Evolutionary conservation across 345 rosid species (phyloP).

Genomic region (Brassica carinata): DNA sequence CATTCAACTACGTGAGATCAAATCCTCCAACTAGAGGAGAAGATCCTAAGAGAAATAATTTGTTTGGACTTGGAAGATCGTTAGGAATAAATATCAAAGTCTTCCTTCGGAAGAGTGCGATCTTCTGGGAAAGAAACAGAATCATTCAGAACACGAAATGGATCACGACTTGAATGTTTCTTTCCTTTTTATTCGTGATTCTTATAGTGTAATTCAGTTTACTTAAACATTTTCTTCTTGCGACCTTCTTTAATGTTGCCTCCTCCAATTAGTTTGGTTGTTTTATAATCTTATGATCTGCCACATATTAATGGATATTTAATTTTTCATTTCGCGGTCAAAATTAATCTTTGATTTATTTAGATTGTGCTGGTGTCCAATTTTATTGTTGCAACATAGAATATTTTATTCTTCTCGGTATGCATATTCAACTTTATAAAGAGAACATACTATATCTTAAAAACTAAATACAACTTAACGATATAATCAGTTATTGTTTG

Average conservation of each 20-base stretch:
- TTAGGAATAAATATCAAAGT: neutral
- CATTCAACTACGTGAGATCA: neutral
- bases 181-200: neutral
- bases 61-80: neutral
- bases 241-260: neutral
- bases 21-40: neutral
- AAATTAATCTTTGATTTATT: neutral
- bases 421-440: too few species aligned
- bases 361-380: neutral
- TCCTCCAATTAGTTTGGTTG: neutral
- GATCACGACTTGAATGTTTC: neutral
- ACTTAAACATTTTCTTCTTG: neutral
- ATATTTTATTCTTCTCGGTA: neutral
- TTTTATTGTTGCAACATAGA: neutral
- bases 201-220: neutral
- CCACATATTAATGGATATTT: neutral
- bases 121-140: neutral
- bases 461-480: too few species aligned
- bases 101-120: neutral
- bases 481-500: too few species aligned
- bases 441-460: neutral
- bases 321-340: neutral
- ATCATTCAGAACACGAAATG: neutral
- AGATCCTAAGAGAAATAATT: neutral
- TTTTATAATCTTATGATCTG: neutral